Base-by-base conservation (phyloP, 163 green algal genomes). In the Smithsoniella earleae region DNA sequence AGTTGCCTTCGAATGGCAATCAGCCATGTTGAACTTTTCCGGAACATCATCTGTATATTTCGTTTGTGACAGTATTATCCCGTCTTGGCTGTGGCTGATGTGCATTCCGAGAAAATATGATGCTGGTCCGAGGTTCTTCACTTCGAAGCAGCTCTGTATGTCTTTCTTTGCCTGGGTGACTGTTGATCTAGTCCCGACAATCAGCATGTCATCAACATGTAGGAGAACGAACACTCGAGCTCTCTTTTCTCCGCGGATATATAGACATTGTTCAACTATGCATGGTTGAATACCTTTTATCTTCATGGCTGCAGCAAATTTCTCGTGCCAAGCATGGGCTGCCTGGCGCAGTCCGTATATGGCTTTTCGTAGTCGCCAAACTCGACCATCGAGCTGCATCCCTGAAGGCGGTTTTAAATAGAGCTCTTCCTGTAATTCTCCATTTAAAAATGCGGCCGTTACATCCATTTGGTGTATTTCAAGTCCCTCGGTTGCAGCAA, bases 261-360 rank as follows among this genome's bases (percentile, higher is more conserved):
- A 86, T n/a, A 88, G 74, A 0, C 36, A 44, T 2, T 79, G 54
- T 31, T 88, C 80, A 1, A 74, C 66, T 0, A 52, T 27, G 0
- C 79, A 78, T 4, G 28, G n/a, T 2, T 28, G 22, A 31, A 82
- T 81, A 1, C 74, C 75, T 46, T 83, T 46, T 0, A 3, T n/a
- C 4, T 77, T 58, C 34, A 86, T 46, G 28, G 46, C 34, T 1
- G 2, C 5, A n/a, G 74, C 69, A 2, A 86, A 63, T 16, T 69
- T 74, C 2, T 28, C 1, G 33, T 86, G 64, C 80, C 80, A 86
- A 2, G 75, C 77, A 0, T 79, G 66, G 0, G 79, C 78, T 5
- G 78, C 77, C 49, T 86, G 79, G 27, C 79, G 78, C 2, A 85
- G 72, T 1, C 82, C 80, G 37, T 86, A 88, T 0, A 88, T 28